These are phyloP conservation scores for Lachancea meyersii DNA, from an alignment of 805 yeast genomes.

Conservation along the genomic window DNA sequence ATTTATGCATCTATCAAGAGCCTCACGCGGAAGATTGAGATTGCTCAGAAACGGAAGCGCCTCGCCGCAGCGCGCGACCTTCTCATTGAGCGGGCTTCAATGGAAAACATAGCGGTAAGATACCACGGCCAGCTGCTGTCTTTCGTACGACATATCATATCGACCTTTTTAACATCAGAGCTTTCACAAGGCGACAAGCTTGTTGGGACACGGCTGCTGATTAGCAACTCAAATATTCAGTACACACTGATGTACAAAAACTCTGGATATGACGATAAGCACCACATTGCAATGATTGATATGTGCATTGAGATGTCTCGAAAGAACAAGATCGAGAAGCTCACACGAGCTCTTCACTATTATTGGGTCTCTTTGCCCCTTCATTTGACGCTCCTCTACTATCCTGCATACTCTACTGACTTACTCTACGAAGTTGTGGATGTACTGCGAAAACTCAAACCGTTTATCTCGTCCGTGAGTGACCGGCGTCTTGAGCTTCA, in stretches of 20 bases:
- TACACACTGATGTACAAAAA: not conserved
- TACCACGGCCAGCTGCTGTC: not conserved
- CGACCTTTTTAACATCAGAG: not conserved
- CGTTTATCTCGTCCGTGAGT: not conserved
- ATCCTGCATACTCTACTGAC: constrained; percentile 7
- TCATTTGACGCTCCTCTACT: constrained; percentile 1
- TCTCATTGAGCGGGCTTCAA: not conserved
- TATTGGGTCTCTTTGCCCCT: constrained; percentile 1
- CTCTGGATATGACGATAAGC: constrained; percentile 1
- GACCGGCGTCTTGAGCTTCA: constrained; percentile 6
- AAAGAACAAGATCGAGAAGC: constrained; percentile 1
- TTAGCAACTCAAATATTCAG: constrained; percentile 1
- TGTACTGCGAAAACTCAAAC: constrained; percentile 7
- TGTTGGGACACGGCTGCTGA: not conserved
- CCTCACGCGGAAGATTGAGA: constrained; percentile 6
- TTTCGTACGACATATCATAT: constrained; percentile 2
- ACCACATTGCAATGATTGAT: constrained; percentile 6
- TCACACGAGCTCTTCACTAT: constrained; percentile 6
- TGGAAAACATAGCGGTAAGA: not conserved
- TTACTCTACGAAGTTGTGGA: constrained; percentile 6
- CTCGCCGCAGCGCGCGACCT: not conserved
- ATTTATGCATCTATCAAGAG: constrained; percentile 1
- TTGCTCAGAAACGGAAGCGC: not conserved
- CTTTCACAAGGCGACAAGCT: not conserved
- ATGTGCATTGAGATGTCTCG: constrained; percentile 6